Evolutionary conservation across 73 alveolate species (phyloP).

Genomic region (Tetrahymena thermophila): DNA sequence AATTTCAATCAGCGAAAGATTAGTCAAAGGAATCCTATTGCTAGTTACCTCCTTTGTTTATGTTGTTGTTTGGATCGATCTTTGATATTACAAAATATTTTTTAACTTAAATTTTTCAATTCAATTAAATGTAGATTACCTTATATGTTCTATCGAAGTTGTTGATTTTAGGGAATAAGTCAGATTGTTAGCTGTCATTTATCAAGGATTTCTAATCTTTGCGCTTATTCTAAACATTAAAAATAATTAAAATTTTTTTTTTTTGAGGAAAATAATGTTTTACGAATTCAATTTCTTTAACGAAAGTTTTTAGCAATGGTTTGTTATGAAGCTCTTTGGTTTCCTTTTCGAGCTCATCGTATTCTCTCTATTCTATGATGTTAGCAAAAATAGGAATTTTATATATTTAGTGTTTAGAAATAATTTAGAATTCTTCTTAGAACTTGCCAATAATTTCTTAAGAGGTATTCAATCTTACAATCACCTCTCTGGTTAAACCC

Average conservation of each 20-base stretch:
- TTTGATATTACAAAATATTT: not conserved
- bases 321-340: slow-evolving; percentile 14
- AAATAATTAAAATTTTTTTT: not conserved
- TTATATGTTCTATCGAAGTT: not conserved
- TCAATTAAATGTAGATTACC: not conserved
- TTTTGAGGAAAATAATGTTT: not conserved
- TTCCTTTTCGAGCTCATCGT: slow-evolving; percentile 28
- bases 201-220: not conserved
- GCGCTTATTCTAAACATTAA: not conserved
- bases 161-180: slow-evolving; percentile 26
- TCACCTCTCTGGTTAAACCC: slow-evolving; percentile 59
- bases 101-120: not conserved
- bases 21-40: not conserved
- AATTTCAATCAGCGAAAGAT: not conserved
- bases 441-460: slow-evolving; percentile 37
- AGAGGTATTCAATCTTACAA: slow-evolving; percentile 31
- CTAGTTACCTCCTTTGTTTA: not conserved
- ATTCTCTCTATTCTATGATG: slow-evolving; percentile 24
- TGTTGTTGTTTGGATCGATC: not conserved
- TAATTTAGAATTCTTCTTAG: slow-evolving; percentile 52
- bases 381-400: slow-evolving; percentile 65
- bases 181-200: slow-evolving; percentile 42
- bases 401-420: slow-evolving; percentile 67
- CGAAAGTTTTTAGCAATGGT: slow-evolving; percentile 15
- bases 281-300: slow-evolving; percentile 25